Conservation (phyloP, 305 asterid species). For the Solanum hybrid region DNA sequence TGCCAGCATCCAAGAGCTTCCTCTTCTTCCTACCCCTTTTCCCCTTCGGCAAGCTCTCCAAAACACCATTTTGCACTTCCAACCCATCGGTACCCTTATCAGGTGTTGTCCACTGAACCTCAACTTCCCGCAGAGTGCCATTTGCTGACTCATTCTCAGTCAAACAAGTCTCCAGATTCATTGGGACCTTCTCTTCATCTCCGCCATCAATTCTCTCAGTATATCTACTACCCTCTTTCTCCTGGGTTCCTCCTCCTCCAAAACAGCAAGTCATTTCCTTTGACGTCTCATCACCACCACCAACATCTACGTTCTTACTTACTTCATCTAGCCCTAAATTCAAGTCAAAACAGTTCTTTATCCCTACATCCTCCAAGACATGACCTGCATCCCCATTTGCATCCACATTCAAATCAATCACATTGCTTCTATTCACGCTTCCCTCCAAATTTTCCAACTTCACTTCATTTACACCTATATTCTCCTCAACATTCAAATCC, state of each 20-base stretch:
- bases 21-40: conserved; percentile 58
- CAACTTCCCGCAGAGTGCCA: conserved; percentile 10
- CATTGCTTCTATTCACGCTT: conserved; percentile 18
- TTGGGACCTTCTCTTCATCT: conserved; percentile 22
- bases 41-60: conserved; percentile 26
- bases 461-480: not conserved
- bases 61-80: conserved; percentile 25
- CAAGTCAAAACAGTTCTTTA: conserved; percentile 56
- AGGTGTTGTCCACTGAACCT: conserved; percentile 1
- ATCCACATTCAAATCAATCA: conserved; percentile 74
- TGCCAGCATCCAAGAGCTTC: conserved; percentile 19
- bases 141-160: not conserved
- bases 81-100: conserved; percentile 12
- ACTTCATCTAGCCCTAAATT: conserved; percentile 69
- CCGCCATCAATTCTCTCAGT: conserved; percentile 12
- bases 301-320: conserved; percentile 27
- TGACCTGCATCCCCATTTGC: conserved; percentile 31
- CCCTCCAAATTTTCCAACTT: conserved; percentile 20
- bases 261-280: conserved; percentile 2
- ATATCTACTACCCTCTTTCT: conserved; percentile 18
- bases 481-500: conserved; percentile 47
- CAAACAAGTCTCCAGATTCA: conserved; percentile 3
- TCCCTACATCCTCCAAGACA: conserved; percentile 10
- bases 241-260: conserved; percentile 14
- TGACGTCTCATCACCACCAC: conserved; percentile 16